Base-by-base conservation (phyloP, 768 basidiomycete genomes). In the Kwoniella heveanensis region DNA sequence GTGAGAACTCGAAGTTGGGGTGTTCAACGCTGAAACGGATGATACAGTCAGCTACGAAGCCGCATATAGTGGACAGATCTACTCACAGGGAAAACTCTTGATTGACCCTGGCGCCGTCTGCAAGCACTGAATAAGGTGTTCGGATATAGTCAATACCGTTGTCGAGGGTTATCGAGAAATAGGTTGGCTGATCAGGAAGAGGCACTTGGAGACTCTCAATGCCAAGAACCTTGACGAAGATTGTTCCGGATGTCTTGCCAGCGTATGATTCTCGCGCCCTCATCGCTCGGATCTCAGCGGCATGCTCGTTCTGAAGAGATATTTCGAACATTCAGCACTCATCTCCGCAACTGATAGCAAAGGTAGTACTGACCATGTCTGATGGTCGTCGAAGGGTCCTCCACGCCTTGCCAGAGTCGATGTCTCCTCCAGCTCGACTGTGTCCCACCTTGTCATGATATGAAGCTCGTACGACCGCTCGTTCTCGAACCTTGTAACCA, bases 251-350 rank as follows among this genome's bases (percentile, higher is more conserved):
- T 0, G 88, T 85, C 72, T 92, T 94, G 46, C 88, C 88, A 13
- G 85, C 51, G 36, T 58, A 68, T 13, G 68, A 66, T 15, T 76
- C 82, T 64, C 88, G 88, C 46, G 90, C 88, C 78, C 89, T 88
- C 88, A 79, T 91, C 5, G 72, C 90, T 72, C 85, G 86, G 66
- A 97, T 90, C 77, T 94, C 90, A 72, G 90, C 90, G 29, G 92
- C 87, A 78, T 94, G 92, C 81, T 98, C 92, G 78, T 97, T 91
- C 90, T 97, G 94, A 74, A 96, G 92, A 1, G 91, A 93, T n/a
- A n/a, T n/a, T n/a, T n/a, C n/a, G n/a, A n/a, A n/a, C n/a, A n/a
- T n/a, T n/a, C n/a, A n/a, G n/a, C n/a, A n/a, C n/a, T n/a, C n/a
- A n/a, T n/a, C n/a, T n/a, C n/a, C n/a, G n/a, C n/a, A n/a, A n/a